A percentile compares a stretch with the other conserved stretches of the same genome.
Conservation (phyloP, 169 alveolate species). For the Plasmodium vinckei region DNA sequence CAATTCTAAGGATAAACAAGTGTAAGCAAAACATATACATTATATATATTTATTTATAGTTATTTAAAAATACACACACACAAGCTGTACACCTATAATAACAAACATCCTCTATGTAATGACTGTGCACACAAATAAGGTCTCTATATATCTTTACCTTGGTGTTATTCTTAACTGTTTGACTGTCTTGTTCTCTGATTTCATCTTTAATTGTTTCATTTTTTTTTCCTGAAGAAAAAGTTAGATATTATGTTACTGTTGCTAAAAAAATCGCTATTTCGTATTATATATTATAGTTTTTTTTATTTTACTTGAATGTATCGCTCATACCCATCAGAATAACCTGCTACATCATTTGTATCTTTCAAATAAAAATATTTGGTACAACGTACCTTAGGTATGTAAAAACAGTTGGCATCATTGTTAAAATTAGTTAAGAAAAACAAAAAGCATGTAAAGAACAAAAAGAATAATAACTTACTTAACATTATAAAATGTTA, state of each 20-base stretch:
- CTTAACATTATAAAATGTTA: slow-evolving; percentile 44
- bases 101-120: neutral
- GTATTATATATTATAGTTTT: neutral
- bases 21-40: neutral
- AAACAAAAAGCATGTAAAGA: slow-evolving; percentile 16
- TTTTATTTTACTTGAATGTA: slow-evolving; percentile 33
- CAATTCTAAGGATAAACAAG: slow-evolving; percentile 40
- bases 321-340: slow-evolving; percentile 65
- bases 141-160: slow-evolving; percentile 10
- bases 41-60: neutral
- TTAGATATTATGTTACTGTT: neutral
- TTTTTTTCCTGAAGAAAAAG: slow-evolving; percentile 54
- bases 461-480: slow-evolving; percentile 10
- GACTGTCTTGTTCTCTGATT: slow-evolving; percentile 56
- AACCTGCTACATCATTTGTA: slow-evolving; percentile 28
- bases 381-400: slow-evolving; percentile 11
- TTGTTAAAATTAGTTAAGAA: slow-evolving; percentile 3
- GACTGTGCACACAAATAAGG: too few species aligned
- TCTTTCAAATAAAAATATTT: slow-evolving; percentile 43
- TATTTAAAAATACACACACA: neutral
- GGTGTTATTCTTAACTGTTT: slow-evolving; percentile 72
- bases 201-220: slow-evolving; percentile 55
- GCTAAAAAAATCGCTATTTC: neutral
- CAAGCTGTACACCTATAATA: neutral
- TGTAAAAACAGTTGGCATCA: slow-evolving; percentile 50